A percentile compares a stretch with the other conserved stretches of the same genome.
These are phyloP conservation scores for Psidium guajava DNA, from an alignment of 345 rosid genomes.

Conservation along the genomic window DNA sequence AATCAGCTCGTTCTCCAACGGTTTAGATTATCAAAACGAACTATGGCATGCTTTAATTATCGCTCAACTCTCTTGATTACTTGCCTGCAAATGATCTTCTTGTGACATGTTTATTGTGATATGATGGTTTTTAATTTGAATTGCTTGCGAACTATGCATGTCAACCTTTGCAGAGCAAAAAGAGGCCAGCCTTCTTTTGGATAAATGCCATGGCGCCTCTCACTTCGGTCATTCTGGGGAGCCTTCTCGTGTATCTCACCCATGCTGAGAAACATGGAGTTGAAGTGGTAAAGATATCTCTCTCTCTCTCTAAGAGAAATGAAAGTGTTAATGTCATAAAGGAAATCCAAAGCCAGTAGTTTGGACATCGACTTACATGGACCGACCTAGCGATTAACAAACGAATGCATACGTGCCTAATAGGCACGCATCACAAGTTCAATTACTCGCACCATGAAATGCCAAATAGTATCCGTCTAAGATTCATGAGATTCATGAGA, in stretches of 20 bases:
- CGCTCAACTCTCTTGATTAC: neutral
- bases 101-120: neutral
- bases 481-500: neutral
- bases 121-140: neutral
- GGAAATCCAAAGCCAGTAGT: neutral
- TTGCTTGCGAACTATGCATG: neutral
- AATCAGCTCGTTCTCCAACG: neutral
- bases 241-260: conserved; percentile 68
- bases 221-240: conserved; percentile 75
- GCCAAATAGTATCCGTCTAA: neutral
- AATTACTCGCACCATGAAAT: neutral
- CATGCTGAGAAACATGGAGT: conserved; percentile 95
- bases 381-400: neutral
- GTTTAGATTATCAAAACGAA: neutral
- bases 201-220: conserved; percentile 86
- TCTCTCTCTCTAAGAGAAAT: neutral
- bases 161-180: conserved; percentile 50
- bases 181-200: conserved; percentile 69
- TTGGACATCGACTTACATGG: neutral
- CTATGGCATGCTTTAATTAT: neutral
- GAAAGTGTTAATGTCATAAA: neutral
- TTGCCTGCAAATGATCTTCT: neutral
- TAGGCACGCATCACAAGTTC: neutral
- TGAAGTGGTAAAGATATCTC: conserved; percentile 52
- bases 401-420: neutral